A percentile compares a stretch with the other conserved stretches of the same genome.
Conservation (phyloP, 805 yeast species). For the Schwanniomyces vanrijiae region DNA sequence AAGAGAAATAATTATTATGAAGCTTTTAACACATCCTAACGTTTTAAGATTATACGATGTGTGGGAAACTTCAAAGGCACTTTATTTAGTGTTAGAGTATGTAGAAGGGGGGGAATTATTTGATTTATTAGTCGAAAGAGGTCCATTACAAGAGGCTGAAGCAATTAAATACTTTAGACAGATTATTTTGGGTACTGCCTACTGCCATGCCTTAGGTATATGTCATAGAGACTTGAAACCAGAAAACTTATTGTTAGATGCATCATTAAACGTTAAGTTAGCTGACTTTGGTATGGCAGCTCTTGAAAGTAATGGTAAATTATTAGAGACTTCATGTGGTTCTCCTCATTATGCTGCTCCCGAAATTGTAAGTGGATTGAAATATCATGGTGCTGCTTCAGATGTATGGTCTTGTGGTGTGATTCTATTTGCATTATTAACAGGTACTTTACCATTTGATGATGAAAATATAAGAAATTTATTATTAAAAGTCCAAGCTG, state of each 20-base stretch:
- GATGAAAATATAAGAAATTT: conserved; percentile 91
- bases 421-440: conserved; percentile 85
- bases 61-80: conserved; percentile 82
- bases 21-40: conserved; percentile 88
- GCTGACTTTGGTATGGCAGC: conserved; percentile 99
- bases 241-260: conserved; percentile 76
- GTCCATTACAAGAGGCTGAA: conserved; percentile 84
- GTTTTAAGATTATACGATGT: conserved; percentile 89
- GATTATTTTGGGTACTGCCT: conserved; percentile 77
- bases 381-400: conserved; percentile 94
- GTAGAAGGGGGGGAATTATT: conserved; percentile 97
- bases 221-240: conserved; percentile 89
- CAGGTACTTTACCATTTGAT: conserved; percentile 96
- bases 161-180: conserved; percentile 89
- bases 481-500: conserved; percentile 86
- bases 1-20: conserved; percentile 96
- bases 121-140: conserved; percentile 85
- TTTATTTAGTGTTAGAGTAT: conserved; percentile 88
- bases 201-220: conserved; percentile 82
- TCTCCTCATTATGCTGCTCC: conserved; percentile 99
- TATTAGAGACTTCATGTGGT: conserved; percentile 94
- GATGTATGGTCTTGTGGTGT: conserved; percentile 99
- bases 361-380: conserved; percentile 92
- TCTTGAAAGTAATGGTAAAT: conserved; percentile 73
- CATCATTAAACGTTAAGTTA: conserved; percentile 83